phyloP scores from a whole-genome alignment of 78 protist genomes.

The Mantamonas sphyraenae region DNA sequence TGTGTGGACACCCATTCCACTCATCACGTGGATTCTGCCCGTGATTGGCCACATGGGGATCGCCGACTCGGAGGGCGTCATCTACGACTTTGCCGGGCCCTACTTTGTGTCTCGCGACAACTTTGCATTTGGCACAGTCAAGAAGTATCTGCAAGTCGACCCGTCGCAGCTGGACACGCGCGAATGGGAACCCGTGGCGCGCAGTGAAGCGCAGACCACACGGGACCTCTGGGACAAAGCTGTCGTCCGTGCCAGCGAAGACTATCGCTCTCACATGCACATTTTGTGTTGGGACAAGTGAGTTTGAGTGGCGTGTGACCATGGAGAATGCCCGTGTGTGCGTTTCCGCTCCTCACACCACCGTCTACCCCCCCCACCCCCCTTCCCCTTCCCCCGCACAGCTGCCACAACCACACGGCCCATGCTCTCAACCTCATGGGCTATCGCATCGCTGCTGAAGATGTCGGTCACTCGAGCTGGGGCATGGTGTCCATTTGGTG shows the following conservation, averaged over 20 bases:
- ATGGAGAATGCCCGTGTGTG: background rate
- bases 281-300: too few relatives aligned
- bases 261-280: background rate
- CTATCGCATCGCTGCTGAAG: too few relatives aligned
- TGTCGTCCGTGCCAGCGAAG: constrained; percentile 20
- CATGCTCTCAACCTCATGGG: constrained; percentile 6
- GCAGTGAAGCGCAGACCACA: too few relatives aligned
- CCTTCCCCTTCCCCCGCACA: constrained; percentile 35
- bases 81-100: constrained; percentile 52
- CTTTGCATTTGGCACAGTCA: background rate
- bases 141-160: background rate
- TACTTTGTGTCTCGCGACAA: constrained; percentile 3
- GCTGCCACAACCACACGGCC: constrained; percentile 43
- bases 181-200: too few relatives aligned
- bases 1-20: constrained; percentile 51
- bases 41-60: constrained; percentile 55
- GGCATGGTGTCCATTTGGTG: too few relatives aligned
- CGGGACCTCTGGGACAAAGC: too few relatives aligned
- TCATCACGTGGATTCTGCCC: constrained; percentile 42
- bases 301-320: background rate
- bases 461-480: too few relatives aligned
- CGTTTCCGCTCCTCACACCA: background rate
- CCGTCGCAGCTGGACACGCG: too few relatives aligned
- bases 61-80: constrained; percentile 11
- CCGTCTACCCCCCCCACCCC: background rate